Evolutionary conservation across 208 protist genomes (phyloP).

Genomic region (Entamoeba dispar): DNA sequence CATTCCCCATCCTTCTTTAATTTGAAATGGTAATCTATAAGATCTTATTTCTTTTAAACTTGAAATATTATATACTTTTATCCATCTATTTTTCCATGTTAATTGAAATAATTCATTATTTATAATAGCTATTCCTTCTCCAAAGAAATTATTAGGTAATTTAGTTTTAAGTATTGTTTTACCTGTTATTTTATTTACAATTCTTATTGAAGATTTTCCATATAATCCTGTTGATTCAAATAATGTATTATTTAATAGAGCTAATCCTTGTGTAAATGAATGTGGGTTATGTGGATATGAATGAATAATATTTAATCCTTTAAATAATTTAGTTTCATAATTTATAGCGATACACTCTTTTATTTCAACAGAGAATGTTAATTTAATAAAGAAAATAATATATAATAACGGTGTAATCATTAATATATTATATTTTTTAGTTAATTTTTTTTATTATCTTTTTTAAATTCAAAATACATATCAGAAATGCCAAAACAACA

Average conservation of each 20-base stretch:
- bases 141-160: neutral
- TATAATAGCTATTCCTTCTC: neutral
- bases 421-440: too few species aligned
- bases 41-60: neutral
- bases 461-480: too few species aligned
- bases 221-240: neutral
- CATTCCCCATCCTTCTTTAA: neutral
- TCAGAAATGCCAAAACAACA: too few species aligned
- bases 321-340: neutral
- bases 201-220: neutral
- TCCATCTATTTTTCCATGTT: neutral
- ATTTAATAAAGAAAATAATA: too few species aligned
- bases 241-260: neutral
- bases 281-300: neutral
- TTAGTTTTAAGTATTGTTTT: neutral
- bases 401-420: too few species aligned
- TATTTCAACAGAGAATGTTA: too few species aligned
- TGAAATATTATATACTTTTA: neutral
- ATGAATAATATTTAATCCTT: neutral
- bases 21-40: neutral
- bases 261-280: neutral
- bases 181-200: neutral
- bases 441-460: too few species aligned
- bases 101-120: neutral
- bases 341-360: neutral